Conservation (phyloP, 208 protist genomes). For the Wallacemonas rigidus region DNA sequence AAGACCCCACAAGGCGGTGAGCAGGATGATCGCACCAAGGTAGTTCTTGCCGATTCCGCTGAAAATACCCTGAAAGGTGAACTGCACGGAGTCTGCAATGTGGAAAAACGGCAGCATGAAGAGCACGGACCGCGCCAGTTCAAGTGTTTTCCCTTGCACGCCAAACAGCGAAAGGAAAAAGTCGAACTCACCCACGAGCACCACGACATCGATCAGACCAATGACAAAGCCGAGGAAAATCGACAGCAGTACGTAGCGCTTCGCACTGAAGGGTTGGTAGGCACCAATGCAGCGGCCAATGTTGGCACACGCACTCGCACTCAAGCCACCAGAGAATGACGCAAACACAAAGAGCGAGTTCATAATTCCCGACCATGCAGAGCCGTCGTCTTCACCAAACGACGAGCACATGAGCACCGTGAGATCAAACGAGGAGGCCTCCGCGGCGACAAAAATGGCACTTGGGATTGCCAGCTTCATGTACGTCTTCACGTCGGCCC, state of each 20-base stretch:
- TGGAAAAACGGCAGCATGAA: conserved; percentile 75
- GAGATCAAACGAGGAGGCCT: conserved; percentile 84
- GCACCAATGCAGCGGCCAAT: conserved; percentile 80
- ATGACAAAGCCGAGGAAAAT: conserved; percentile 42
- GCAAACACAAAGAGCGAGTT: conserved; percentile 80
- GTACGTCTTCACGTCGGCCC: conserved; percentile 72
- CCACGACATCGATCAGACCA: conserved; percentile 46
- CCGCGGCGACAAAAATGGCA: conserved; percentile 84
- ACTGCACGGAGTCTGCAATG: conserved; percentile 78
- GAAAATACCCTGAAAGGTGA: conserved; percentile 87
- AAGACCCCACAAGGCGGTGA: conserved; percentile 74
- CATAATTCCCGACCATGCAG: conserved; percentile 83
- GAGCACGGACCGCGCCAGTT: conserved; percentile 51
- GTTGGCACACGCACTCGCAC: conserved; percentile 77
- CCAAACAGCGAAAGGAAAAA: conserved; percentile 76
- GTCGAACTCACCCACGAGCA: conserved; percentile 66
- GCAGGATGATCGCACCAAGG: conserved; percentile 70
- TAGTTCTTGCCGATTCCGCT: conserved; percentile 83
- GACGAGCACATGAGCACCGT: conserved; percentile 72
- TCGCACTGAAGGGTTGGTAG: conserved; percentile 52
- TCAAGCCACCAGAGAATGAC: conserved; percentile 68
- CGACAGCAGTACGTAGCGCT: conserved; percentile 59
- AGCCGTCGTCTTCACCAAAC: conserved; percentile 59
- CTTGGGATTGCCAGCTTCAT: conserved; percentile 80
- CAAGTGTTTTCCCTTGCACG: conserved; percentile 50